Evolutionary conservation across 495 filamentous ascomycete genomes (phyloP).

Genomic region (Aspergillus campestris): DNA sequence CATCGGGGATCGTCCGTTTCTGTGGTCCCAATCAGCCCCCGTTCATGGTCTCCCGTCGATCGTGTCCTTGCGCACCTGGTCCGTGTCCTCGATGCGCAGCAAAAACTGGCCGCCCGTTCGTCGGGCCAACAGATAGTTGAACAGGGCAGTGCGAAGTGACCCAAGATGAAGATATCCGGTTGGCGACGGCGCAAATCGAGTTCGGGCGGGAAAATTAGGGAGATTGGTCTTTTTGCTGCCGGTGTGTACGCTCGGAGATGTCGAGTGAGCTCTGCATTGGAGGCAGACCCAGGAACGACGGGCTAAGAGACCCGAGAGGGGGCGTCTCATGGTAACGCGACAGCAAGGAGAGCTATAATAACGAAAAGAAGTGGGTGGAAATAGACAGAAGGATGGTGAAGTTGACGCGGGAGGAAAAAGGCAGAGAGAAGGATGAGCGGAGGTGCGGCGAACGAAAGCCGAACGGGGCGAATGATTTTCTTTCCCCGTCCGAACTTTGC

Average conservation of each 20-base stretch:
- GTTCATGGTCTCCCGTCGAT: neutral
- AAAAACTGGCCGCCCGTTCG: slow-evolving; percentile 89
- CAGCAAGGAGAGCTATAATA: neutral
- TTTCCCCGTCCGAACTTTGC: neutral
- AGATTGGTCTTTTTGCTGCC: slow-evolving; percentile 28
- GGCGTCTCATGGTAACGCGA: slow-evolving; percentile 18
- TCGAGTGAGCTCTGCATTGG: no score
- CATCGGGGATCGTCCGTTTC: slow-evolving; percentile 70
- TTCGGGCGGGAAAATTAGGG: slow-evolving; percentile 64
- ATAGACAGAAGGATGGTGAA: no score
- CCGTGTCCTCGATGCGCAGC: slow-evolving; percentile 89
- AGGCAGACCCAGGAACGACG: slow-evolving; percentile 22
- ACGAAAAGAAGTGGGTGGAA: no score
- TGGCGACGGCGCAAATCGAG: slow-evolving; percentile 91
- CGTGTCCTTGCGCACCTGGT: slow-evolving; percentile 53
- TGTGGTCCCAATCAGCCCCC: slow-evolving; percentile 32
- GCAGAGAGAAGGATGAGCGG: no score
- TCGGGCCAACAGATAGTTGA: slow-evolving; percentile 83
- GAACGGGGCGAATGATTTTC: no score
- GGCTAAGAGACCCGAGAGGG: slow-evolving; percentile 18
- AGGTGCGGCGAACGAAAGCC: no score
- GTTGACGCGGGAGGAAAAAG: no score
- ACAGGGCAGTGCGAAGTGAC: slow-evolving; percentile 82
- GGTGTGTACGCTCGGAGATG: slow-evolving; percentile 10
- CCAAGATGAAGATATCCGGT: slow-evolving; percentile 92